Conservation (phyloP, 768 basidiomycete species). For the Suillus discolor region DNA sequence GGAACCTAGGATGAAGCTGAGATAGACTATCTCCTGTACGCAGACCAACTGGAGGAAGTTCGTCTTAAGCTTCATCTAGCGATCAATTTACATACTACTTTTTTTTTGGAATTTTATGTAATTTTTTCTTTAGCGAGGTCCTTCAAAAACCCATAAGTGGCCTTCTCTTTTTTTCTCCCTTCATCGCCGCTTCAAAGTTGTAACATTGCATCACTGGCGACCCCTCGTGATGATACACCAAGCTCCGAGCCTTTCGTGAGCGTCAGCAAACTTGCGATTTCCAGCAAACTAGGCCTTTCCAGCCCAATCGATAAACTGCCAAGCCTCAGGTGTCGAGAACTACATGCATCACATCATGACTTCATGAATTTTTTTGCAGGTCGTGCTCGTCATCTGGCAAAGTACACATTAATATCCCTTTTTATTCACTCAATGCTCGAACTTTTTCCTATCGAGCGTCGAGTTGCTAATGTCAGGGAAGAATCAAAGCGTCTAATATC, state of each 20-base stretch:
- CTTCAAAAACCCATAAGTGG: not conserved
- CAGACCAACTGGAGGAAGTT: not conserved
- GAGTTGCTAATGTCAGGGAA: conserved; percentile 59
- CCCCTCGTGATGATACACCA: too few relatives aligned
- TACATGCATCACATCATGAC: not conserved
- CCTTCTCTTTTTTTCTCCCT: not conserved
- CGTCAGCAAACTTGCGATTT: not conserved
- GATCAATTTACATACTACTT: not conserved
- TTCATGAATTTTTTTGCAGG: not conserved
- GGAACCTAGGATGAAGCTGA: not conserved
- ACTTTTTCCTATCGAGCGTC: conserved; percentile 39
- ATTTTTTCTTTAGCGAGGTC: not conserved
- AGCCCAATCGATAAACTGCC: not conserved
- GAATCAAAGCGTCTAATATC: conserved; percentile 28
- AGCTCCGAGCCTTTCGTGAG: too few relatives aligned
- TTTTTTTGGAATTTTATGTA: not conserved
- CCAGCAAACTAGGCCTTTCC: not conserved
- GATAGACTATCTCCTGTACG: not conserved
- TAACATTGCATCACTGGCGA: too few relatives aligned
- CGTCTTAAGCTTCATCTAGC: not conserved
- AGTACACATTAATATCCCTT: conserved; percentile 24
- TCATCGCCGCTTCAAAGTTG: not conserved
- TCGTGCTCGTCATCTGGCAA: not conserved
- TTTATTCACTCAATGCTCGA: conserved; percentile 52
- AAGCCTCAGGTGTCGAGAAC: not conserved